Conservation (phyloP, 805 yeast genomes). For the Sungouiozyma intestinalis region DNA sequence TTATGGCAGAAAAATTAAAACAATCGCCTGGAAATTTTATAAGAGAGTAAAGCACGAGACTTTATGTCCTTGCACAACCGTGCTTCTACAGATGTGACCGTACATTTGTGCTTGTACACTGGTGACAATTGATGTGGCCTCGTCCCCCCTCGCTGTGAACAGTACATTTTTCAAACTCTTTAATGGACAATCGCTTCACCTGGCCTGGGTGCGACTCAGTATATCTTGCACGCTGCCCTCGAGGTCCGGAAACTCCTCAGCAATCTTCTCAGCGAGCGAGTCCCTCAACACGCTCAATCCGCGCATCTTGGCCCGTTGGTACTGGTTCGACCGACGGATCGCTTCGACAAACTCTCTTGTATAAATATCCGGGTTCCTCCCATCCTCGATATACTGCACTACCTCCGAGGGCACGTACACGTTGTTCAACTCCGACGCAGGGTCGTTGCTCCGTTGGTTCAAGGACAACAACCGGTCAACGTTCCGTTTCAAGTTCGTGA, state of each 20-base stretch:
- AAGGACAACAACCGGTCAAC: conserved; percentile 32
- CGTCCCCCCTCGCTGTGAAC: too few species aligned
- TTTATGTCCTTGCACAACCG: too few species aligned
- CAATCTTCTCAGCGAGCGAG: conserved; percentile 57
- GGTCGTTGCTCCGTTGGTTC: conserved; percentile 25
- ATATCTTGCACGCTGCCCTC: conserved; percentile 47
- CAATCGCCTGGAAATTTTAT: too few species aligned
- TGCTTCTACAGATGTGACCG: too few species aligned
- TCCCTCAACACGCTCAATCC: conserved; percentile 58
- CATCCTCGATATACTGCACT: conserved; percentile 87
- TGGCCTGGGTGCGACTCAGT: conserved; percentile 28
- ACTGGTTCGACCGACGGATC: conserved; percentile 81
- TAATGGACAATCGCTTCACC: not conserved
- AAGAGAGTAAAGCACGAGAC: too few species aligned
- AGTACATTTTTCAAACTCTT: not conserved
- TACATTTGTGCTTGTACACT: too few species aligned
- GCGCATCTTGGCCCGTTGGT: conserved; percentile 70
- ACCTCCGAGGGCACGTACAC: conserved; percentile 70
- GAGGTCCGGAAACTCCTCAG: conserved; percentile 71
- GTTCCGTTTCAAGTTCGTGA: conserved; percentile 32
- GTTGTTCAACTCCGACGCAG: conserved; percentile 26
- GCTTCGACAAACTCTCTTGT: conserved; percentile 95
- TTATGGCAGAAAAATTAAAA: too few species aligned
- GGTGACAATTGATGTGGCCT: too few species aligned
- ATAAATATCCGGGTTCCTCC: conserved; percentile 93